Evolutionary conservation across 1,284 basidiomycete genomes (phyloP), one percentile per base, ranked within the genome.

Genomic region (Cutaneotrichosporon dermatis): DNA sequence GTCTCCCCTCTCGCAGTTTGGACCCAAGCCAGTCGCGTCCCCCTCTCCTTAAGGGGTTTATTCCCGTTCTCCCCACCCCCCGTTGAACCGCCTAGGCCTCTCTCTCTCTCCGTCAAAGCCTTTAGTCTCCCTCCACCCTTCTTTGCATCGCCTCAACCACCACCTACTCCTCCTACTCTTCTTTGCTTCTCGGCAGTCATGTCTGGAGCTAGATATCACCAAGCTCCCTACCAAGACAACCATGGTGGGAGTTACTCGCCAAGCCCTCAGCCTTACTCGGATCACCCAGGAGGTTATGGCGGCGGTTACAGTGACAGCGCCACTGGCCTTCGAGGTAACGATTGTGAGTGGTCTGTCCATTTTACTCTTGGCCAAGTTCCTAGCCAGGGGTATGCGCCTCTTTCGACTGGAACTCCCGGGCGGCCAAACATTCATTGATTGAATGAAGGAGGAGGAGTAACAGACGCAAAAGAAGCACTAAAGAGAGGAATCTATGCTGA

Each of bases 131-230:
- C 25, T 25, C 25, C 25, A 25, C 25, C 25, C 25, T 25, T 25
- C 25, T 25, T 25, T 25, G 25, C 25, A 25, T 25, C 25, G 25
- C 11, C 9, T 13, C 48, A 34, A 9, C 12, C 50, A 13, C 39
- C 15, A 16, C 33, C 40, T 25, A 4, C 25, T 33, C 25, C 8
- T 10, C 41, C 25, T n/a, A 3, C 25, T 37, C 15, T 35, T 43
- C 25, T 39, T 40, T 16, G 10, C 33, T 15, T 10, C 25, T 53
- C 51, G 9, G 25, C 13, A 40, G 44, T n/a, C 40, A 54, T 54
- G 52, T 54, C 52, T 8, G 42, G 52, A 9, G 52, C 42, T 34
- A 34, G 42, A 43, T 54, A 54, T 33, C 41, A 54, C 13, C 52
- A 43, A 45, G 52, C 52, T 5, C 52, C 52, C 12, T 54, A 43